Evolutionary conservation across 805 yeast species (phyloP).

Genomic region (Ogataea paraovalis): DNA sequence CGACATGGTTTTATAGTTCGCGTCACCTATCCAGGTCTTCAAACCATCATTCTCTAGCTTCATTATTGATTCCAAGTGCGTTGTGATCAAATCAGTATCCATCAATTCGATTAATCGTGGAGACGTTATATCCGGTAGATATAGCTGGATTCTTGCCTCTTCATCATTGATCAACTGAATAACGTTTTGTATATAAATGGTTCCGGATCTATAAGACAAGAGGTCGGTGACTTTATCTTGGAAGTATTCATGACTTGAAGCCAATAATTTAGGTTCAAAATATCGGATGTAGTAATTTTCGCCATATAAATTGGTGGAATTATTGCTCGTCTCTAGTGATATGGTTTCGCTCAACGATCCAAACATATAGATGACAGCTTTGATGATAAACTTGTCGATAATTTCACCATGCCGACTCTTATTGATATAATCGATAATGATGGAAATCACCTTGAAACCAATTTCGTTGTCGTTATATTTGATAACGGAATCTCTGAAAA

Average conservation of each 20-base stretch:
- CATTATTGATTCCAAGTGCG: conserved; percentile 54
- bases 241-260: conserved; percentile 55
- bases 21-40: conserved; percentile 49
- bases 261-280: conserved; percentile 64
- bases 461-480: conserved; percentile 45
- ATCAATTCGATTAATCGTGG: conserved; percentile 53
- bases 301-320: conserved; percentile 30
- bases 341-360: conserved; percentile 51
- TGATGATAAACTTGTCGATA: conserved; percentile 54
- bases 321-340: conserved; percentile 8
- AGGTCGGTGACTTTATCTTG: conserved; percentile 41
- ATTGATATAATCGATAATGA: conserved; percentile 52
- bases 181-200: conserved; percentile 50
- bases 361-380: conserved; percentile 64
- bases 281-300: conserved; percentile 60
- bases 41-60: conserved; percentile 52
- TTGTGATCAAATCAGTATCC: conserved; percentile 54
- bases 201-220: conserved; percentile 43
- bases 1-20: conserved; percentile 39
- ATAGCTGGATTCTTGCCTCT: conserved; percentile 48
- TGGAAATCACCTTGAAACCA: conserved; percentile 45
- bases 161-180: conserved; percentile 59
- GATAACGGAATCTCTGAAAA: conserved; percentile 61
- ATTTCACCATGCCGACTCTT: conserved; percentile 52
- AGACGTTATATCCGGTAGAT: conserved; percentile 49